phyloP scores from a whole-genome alignment of 148 eudicot species.

The Silene latifolia region DNA sequence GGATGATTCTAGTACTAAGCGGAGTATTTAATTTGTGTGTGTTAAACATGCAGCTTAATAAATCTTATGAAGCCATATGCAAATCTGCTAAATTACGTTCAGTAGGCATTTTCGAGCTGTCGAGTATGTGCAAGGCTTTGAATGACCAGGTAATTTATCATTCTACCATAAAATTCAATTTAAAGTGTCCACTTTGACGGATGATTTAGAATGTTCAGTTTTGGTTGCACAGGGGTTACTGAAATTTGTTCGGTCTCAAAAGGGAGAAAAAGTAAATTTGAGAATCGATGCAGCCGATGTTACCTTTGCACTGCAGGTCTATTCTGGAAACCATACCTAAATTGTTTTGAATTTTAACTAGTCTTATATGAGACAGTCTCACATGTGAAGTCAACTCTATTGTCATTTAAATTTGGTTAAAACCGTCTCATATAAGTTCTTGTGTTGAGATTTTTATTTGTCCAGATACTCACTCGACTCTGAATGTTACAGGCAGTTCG shows the following conservation, averaged over 20 bases:
- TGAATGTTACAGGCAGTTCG: conserved; percentile 62
- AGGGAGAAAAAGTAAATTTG: conserved; percentile 58
- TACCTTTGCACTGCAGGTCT: conserved; percentile 84
- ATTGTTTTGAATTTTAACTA: background rate
- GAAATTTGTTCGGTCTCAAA: conserved; percentile 67
- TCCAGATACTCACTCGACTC: conserved; percentile 1
- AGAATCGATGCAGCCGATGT: conserved; percentile 82
- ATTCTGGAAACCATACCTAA: background rate
- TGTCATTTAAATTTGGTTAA: too few species aligned
- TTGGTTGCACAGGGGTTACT: conserved; percentile 65
- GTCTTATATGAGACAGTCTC: too few species aligned
- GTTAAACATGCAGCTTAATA: conserved; percentile 55
- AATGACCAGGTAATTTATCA: conserved; percentile 65
- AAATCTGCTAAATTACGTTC: conserved; percentile 59
- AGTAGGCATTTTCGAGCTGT: conserved; percentile 70
- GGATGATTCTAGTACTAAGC: too few species aligned
- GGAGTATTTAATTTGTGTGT: conserved; percentile 5
- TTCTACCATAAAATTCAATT: background rate
- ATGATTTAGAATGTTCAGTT: background rate
- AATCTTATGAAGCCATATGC: conserved; percentile 66
- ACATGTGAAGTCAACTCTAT: too few species aligned
- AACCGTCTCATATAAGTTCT: background rate
- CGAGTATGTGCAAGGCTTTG: conserved; percentile 89
- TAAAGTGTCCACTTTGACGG: background rate
- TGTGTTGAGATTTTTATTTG: background rate